Evolutionary conservation across 257 asterid genomes (phyloP), one percentile per base, ranked within the genome.

Genomic region (Solanum peruvianum): DNA sequence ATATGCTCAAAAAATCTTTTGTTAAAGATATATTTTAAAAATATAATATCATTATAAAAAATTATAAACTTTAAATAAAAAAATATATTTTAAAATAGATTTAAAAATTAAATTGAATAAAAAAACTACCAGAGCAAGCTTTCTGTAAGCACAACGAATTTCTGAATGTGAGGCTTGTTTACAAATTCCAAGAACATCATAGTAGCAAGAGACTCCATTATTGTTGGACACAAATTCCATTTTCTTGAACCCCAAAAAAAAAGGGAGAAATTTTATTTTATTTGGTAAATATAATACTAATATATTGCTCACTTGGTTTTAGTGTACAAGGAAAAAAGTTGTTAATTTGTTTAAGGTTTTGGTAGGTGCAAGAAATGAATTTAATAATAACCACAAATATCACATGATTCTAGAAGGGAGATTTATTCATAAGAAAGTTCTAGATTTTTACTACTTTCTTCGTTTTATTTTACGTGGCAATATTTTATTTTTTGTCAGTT

Each of bases 101-200:
- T 31, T 31, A 31, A 31, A 3, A 31, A 7, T 25, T 66, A 66
- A 27, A 66, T 66, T 7, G 72, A 14, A 15, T 1, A 4, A 4
- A 16, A 16, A 71, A 2, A 35, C 18, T 73, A 89, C 90, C 90
- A 86, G 33, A 47, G 90, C 91, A 18, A 84, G 85, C 49, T 77
- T 89, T 56, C 66, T 77, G 64, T 89, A 89, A 35, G 89, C 89
- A 14, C 86, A 18, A 1, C 89, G 87, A 89, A 89, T 86, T 62
- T 89, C 89, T 64, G 86, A 86, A 23, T 89, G 75, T 82, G 88
- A 89, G 13, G 89, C 89, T 67, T 82, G 87, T 87, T 73, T 82
- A 49, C 89, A 75, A 10, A 89, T 82, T 60, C 91, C 90, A 35
- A 87, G 87, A 29, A 82, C 84, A 52, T 86, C 69, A 35, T 87